These are phyloP conservation scores for Urtica urens DNA, from an alignment of 306 rosid genomes.

Conservation along the genomic window DNA sequence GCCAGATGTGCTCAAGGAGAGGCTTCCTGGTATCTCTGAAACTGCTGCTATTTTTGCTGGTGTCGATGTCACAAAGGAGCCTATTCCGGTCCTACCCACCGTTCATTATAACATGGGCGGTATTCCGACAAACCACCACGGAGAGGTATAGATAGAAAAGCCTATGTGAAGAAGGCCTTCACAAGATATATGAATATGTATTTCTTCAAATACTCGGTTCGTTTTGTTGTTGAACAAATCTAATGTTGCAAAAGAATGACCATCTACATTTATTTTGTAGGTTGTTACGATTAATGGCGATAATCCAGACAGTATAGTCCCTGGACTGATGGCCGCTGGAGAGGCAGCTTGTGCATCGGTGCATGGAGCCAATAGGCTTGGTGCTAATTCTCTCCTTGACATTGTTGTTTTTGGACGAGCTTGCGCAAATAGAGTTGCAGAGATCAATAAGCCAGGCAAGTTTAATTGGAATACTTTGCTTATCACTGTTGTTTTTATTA, in stretches of 20 bases:
- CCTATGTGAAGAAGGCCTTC: neutral
- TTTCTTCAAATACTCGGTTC: too few relatives aligned
- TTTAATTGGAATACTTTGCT: conserved; percentile 5
- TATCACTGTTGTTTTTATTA: neutral
- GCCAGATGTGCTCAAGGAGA: conserved; percentile 97
- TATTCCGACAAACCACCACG: conserved; percentile 80
- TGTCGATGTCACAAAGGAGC: conserved; percentile 95
- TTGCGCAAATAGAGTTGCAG: conserved; percentile 88
- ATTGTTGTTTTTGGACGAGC: conserved; percentile 92
- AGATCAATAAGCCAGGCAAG: conserved; percentile 67
- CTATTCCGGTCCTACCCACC: conserved; percentile 94
- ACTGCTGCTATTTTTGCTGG: conserved; percentile 99
- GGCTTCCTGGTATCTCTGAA: conserved; percentile 99
- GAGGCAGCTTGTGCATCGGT: conserved; percentile 94
- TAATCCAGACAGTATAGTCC: conserved; percentile 53
- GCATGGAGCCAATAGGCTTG: conserved; percentile 91
- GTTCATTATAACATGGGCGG: conserved; percentile 99
- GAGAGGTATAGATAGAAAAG: conserved; percentile 52
- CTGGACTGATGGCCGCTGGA: conserved; percentile 91
- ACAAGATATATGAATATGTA: neutral
- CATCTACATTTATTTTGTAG: too few relatives aligned
- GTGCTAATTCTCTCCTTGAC: conserved; percentile 89
- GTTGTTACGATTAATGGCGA: conserved; percentile 64
- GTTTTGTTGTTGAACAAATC: too few relatives aligned
- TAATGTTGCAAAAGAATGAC: too few relatives aligned